phyloP scores from a whole-genome alignment of 2,329 filamentous ascomycete species.

The Fusarium sp. region DNA sequence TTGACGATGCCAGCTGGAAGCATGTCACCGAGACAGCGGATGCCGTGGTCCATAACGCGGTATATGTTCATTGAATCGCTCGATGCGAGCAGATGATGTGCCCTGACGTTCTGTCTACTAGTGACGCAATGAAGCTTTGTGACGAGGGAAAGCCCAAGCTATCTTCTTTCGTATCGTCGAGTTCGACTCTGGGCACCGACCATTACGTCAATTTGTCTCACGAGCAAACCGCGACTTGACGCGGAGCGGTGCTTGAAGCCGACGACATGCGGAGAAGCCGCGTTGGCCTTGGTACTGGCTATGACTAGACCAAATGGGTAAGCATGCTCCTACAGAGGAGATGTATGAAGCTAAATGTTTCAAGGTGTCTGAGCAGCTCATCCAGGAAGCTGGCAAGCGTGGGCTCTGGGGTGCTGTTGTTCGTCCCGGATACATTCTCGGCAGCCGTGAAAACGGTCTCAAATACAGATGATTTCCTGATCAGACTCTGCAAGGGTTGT shows the following conservation, averaged over 20 bases:
- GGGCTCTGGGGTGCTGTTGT: slow-evolving; percentile 85
- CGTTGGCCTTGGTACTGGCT: slow-evolving; percentile 83
- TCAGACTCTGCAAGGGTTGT: slow-evolving; percentile 88
- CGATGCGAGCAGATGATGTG: slow-evolving; percentile 78
- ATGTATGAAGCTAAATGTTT: not conserved
- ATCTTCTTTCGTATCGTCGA: slow-evolving; percentile 82
- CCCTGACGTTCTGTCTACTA: slow-evolving; percentile 82
- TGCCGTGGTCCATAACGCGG: slow-evolving; percentile 85
- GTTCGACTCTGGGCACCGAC: slow-evolving; percentile 82
- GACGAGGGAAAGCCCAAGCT: slow-evolving; percentile 82
- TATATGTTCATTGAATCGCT: slow-evolving; percentile 83
- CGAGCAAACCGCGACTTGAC: slow-evolving; percentile 61
- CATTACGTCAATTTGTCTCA: slow-evolving; percentile 82
- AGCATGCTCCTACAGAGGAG: slow-evolving; percentile 45
- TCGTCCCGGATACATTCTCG: slow-evolving; percentile 87
- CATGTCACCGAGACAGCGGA: slow-evolving; percentile 75
- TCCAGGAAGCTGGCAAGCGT: slow-evolving; percentile 80
- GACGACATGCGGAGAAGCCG: slow-evolving; percentile 84
- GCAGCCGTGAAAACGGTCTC: slow-evolving; percentile 77
- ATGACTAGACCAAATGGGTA: slow-evolving; percentile 92
- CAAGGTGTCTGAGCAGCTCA: slow-evolving; percentile 66
- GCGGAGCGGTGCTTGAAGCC: slow-evolving; percentile 76
- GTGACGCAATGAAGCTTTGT: slow-evolving; percentile 82
- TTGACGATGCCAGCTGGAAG: slow-evolving; percentile 75
- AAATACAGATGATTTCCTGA: slow-evolving; percentile 90